Evolutionary conservation across 495 filamentous ascomycete genomes (phyloP).

Genomic region (Penicillium macrosclerotiorum): DNA sequence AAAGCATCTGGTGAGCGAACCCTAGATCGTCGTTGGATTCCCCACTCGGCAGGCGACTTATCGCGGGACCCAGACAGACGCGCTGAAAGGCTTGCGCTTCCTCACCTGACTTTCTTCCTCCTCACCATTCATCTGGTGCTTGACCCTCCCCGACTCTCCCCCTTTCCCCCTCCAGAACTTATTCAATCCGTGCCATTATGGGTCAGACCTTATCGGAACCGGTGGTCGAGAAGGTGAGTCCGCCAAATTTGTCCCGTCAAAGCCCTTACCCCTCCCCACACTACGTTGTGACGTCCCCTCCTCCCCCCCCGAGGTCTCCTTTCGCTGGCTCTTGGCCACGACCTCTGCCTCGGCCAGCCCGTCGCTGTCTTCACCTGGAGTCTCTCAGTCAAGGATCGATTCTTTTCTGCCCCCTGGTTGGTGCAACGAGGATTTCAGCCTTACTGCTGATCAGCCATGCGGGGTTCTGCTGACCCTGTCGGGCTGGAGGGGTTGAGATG

Average conservation of each 20-base stretch:
- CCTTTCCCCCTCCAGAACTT: conserved; percentile 7
- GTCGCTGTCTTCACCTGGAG: neutral
- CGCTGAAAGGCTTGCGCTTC: conserved; percentile 30
- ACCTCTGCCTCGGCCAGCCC: neutral
- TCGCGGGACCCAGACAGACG: conserved; percentile 26
- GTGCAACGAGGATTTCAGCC: neutral
- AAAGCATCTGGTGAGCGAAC: conserved; percentile 7
- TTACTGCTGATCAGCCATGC: conserved; percentile 19
- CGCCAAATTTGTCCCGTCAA: conserved; percentile 24
- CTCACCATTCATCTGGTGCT: conserved; percentile 22
- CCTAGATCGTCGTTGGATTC: conserved; percentile 27
- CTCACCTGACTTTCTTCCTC: conserved; percentile 29
- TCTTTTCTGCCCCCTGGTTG: neutral
- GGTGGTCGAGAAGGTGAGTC: conserved; percentile 93
- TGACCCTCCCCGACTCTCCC: conserved; percentile 12
- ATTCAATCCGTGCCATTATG: conserved; percentile 57
- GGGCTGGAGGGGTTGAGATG: conserved; percentile 22
- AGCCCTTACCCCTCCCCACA: conserved; percentile 32
- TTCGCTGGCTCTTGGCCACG: conserved; percentile 15
- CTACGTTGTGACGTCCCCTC: conserved; percentile 16
- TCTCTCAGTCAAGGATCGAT: neutral
- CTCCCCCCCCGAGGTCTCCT: conserved; percentile 8
- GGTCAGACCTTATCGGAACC: conserved; percentile 99
- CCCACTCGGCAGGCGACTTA: conserved; percentile 29
- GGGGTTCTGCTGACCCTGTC: conserved; percentile 24